Base-by-base conservation (phyloP, 2,329 filamentous ascomycete genomes). In the Aspergillus sp. region DNA sequence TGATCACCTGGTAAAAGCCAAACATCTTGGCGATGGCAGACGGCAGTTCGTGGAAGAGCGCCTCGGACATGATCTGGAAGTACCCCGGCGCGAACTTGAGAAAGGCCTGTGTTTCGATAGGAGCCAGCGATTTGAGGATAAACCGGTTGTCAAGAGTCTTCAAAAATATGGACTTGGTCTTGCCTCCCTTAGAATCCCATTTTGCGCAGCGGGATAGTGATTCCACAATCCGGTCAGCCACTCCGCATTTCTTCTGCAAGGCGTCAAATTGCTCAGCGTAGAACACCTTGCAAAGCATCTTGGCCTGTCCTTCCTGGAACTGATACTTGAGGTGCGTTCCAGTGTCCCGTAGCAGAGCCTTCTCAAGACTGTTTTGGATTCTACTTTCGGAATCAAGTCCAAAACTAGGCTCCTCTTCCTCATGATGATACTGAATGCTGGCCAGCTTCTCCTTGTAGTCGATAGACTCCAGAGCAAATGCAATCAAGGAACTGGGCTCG, bases 1-100 rank as follows among this genome's bases (percentile, higher is more conserved):
- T 95, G 54, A 91, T 86, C 42, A 98, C 86, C 59, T 97, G 91
- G 71, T 95, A 98, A 65, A 98, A 94, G 0, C 93, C 93, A 45
- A 98, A 81, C 93, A 98, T 98, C 72, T 98, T 98, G 29, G 93
- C 93, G 60, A 98, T 98, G 38, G 95, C 93, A 1, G 88, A 94
- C 0, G 93, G 93, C 2, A 98, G 76, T 56, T 91, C 90, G 59
- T 95, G 90, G 72, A 98, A 98, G 10, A 98, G 76, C 5, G 89
- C 90, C 63, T 97, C 88, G 8, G 89, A 88, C 84, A 97, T 97
- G 64, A 98, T 94, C 58, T 84, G 85, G 66, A 98, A 98, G 70
- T 98, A 98, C 34, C 91, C 89, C 1, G 93, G 93, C 0, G 93
- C 94, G 62, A 98, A 98, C 57, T 86, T 86, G 56, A 97, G 78